Base-by-base conservation (phyloP, 2,329 filamentous ascomycete species). In the Hypoxylon sp. region DNA sequence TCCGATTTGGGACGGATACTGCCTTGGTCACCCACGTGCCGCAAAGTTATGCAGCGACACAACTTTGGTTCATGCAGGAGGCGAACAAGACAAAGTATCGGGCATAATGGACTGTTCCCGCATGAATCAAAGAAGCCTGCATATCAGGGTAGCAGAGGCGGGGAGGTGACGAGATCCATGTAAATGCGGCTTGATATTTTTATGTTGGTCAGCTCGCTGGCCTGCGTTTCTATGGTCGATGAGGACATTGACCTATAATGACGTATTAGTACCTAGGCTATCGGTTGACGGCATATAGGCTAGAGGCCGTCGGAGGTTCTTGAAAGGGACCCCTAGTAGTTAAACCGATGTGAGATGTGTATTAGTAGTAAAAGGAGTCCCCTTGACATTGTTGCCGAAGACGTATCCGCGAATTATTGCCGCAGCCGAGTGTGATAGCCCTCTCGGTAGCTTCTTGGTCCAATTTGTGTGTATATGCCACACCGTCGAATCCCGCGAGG, bases 11-110 rank as follows among this genome's bases (percentile, higher is more conserved):
- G 39, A 53, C 30, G 25, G 57, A 66, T 50, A 61, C n/a, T 47
- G 63, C 45, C 34, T 58, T 54, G 14, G 30, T 53, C 41, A 37
- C 52, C 63, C 63, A 69, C 62, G 63, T 67, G 67, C 67, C 54
- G 56, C 43, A 50, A 41, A 21, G 30, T 53, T 39, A 59, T 62
- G 57, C 48, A 67, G 48, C 45, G 43, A 61, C 39, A 51, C 46
- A 62, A n/a, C 60, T 55, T 43, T 34, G 37, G 60, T 59, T 61
- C 23, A 67, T 69, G 67, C 62, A 60, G 41, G 53, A 55, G 29
- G 41, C 53, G 34, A 34, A 50, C 52, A 47, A 27, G 54, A 39
- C 29, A 59, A 51, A 30, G 39, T 59, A 47, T 37, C 55, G 56
- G 45, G 56, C 41, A 32, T 51, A 27, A 56, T 47, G 56, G 48